These are phyloP conservation scores for Boletus barrowsii DNA, from an alignment of 768 basidiomycete species.

Conservation along the genomic window DNA sequence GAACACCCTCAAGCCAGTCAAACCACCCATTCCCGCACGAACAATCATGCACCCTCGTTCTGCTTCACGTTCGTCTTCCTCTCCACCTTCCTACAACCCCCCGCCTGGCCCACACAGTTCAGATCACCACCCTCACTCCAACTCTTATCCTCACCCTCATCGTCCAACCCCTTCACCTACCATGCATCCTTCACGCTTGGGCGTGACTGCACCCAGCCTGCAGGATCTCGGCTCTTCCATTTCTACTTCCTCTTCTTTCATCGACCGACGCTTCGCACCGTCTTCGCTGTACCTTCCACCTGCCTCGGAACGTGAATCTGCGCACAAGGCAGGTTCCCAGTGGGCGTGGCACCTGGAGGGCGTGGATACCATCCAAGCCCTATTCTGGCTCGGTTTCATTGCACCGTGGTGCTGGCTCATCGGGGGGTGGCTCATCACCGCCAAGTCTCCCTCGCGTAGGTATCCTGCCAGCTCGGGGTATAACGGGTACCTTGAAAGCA, in stretches of 20 bases:
- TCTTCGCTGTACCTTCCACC: constrained; percentile 36
- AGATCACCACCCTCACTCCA: constrained; percentile 14
- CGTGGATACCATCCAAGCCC: constrained; percentile 44
- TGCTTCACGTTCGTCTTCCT: constrained; percentile 15
- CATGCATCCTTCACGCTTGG: constrained; percentile 6
- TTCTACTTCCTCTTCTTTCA: constrained; percentile 49
- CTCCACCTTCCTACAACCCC: constrained; percentile 25
- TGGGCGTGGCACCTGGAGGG: constrained; percentile 12
- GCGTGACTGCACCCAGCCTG: constrained; percentile 25
- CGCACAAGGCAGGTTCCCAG: constrained; percentile 16
- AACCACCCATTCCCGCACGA: constrained; percentile 23
- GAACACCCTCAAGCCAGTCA: constrained; percentile 2
- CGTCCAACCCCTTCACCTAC: constrained; percentile 10
- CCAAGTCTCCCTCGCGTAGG: constrained; percentile 14
- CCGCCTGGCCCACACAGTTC: constrained; percentile 18
- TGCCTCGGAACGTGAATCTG: constrained; percentile 32
- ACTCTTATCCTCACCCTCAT: constrained; percentile 8
- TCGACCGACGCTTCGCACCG: constrained; percentile 49
- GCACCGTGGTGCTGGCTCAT: constrained; percentile 75
- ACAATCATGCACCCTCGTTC: constrained; percentile 13
- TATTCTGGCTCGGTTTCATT: constrained; percentile 76
- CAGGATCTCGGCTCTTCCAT: constrained; percentile 24
- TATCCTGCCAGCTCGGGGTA: constrained; percentile 1
- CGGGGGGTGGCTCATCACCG: constrained; percentile 63
- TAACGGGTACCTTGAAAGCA: constrained; percentile 18